Evolutionary conservation across 176 grass and related monocot species (phyloP).

Genomic region (Hsuehochloa calcarea): DNA sequence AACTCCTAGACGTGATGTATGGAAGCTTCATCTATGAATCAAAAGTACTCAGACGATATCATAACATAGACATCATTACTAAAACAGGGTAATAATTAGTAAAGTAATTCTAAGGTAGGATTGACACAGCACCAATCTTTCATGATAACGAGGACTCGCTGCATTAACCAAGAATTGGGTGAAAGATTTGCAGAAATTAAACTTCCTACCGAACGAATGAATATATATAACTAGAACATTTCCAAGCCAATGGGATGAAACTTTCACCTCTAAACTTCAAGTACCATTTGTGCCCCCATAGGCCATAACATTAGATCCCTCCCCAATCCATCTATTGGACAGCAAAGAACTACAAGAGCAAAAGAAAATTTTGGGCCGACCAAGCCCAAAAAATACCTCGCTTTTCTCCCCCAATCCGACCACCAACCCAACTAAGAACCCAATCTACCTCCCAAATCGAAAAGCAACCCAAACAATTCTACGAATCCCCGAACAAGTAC

Average conservation of each 20-base stretch:
- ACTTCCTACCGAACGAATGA: background rate
- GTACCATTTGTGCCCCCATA: background rate
- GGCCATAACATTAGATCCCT: background rate
- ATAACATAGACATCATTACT: background rate
- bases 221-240: background rate
- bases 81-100: background rate
- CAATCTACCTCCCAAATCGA: constrained; percentile 5
- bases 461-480: background rate
- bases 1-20: background rate
- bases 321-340: background rate
- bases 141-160: background rate
- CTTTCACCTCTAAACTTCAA: background rate
- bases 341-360: background rate
- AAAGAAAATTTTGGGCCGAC: background rate
- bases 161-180: constrained; percentile 1
- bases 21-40: background rate
- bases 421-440: background rate
- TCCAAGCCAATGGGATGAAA: background rate
- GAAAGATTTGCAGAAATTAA: background rate
- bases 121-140: background rate
- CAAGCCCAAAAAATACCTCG: background rate
- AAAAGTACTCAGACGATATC: background rate
- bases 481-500: background rate
- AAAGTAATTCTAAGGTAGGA: background rate
- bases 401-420: background rate